Conservation (phyloP, 2,329 filamentous ascomycete genomes). For the Mycosphaerella sp. region DNA sequence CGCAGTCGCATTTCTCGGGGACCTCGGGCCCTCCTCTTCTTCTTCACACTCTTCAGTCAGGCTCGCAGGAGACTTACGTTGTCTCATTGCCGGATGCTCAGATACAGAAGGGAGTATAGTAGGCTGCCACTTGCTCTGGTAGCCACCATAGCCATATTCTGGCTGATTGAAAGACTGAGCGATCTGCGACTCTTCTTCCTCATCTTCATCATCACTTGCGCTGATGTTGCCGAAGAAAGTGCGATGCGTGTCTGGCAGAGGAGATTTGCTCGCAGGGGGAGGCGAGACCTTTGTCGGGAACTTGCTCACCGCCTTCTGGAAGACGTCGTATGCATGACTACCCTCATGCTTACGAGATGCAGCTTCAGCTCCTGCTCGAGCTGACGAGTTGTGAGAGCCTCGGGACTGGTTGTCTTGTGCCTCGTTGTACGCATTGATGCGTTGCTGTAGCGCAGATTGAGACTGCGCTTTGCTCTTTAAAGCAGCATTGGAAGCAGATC, state of each 20-base stretch:
- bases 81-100: slow-evolving; percentile 32
- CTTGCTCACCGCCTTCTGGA: slow-evolving; percentile 41
- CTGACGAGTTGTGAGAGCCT: slow-evolving; percentile 19
- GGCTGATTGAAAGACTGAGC: slow-evolving; percentile 18
- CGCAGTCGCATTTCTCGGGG: slow-evolving; percentile 15
- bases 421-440: slow-evolving; percentile 21
- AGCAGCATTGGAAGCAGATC: slow-evolving; percentile 34
- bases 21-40: slow-evolving; percentile 15
- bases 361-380: slow-evolving; percentile 30
- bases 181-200: slow-evolving; percentile 22
- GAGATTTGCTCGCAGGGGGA: slow-evolving; percentile 12
- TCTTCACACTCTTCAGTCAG: slow-evolving; percentile 30
- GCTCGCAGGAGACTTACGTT: slow-evolving; percentile 21
- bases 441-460: slow-evolving; percentile 23
- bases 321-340: slow-evolving; percentile 38
- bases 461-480: slow-evolving; percentile 15
- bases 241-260: slow-evolving; percentile 30
- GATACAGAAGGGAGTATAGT: slow-evolving; percentile 31
- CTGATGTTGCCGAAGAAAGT: slow-evolving; percentile 38
- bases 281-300: slow-evolving; percentile 27
- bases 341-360: slow-evolving; percentile 29
- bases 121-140: slow-evolving; percentile 29
- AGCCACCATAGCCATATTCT: slow-evolving; percentile 25
- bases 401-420: slow-evolving; percentile 21
- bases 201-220: slow-evolving; percentile 37